Conservation (phyloP, 176 grass and related monocot genomes). For the Chrysopogon serrulatus region DNA sequence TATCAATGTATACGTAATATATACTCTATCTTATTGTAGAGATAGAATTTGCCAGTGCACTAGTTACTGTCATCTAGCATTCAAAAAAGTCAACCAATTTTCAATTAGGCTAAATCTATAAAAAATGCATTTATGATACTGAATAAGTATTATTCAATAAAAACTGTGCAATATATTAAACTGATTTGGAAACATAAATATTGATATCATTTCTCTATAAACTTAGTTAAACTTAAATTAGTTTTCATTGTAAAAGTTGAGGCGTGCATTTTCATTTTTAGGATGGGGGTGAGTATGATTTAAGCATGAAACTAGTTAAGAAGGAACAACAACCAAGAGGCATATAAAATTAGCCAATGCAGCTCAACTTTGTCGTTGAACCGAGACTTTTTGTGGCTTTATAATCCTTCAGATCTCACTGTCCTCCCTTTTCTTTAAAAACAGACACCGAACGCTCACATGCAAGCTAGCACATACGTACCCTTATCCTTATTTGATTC, state of each 20-base stretch:
- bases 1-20: no score
- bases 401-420: no score
- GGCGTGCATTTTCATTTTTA: not conserved
- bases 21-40: no score
- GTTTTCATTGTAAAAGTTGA: not conserved
- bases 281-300: not conserved
- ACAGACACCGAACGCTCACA: no score
- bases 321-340: no score
- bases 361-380: not conserved
- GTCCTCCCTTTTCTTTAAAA: no score
- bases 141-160: not conserved
- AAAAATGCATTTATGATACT: not conserved
- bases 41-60: no score
- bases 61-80: not conserved
- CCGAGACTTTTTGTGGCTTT: not conserved
- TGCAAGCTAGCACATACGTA: not conserved
- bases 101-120: not conserved
- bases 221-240: not conserved
- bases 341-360: no score
- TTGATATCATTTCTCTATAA: not conserved
- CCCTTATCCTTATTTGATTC: not conserved
- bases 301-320: not conserved
- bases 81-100: not conserved
- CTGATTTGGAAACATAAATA: not conserved
- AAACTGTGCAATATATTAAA: not conserved